These are phyloP conservation scores for Inonotus obliquus DNA, from an alignment of 1,284 basidiomycete species.

Conservation along the genomic window DNA sequence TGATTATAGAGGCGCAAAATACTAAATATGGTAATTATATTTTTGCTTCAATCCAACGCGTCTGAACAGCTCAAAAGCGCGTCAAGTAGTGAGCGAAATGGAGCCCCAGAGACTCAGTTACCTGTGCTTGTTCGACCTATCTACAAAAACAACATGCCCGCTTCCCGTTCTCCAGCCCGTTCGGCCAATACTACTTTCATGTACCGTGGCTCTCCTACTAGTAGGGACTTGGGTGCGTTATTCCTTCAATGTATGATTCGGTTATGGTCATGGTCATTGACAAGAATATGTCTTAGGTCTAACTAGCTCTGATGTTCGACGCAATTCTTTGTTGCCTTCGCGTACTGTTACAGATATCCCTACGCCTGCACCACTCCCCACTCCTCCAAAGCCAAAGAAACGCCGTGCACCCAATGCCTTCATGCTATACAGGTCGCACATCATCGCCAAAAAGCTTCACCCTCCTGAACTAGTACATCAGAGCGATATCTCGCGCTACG, in stretches of 20 bases:
- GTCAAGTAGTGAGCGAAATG: constrained; percentile 2
- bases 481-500: constrained; percentile 3
- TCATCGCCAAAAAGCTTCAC: not conserved
- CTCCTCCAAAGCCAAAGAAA: not conserved
- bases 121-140: too few species aligned
- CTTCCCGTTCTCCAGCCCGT: not conserved
- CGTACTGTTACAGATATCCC: too few species aligned
- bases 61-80: not conserved
- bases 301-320: not conserved
- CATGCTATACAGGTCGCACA: constrained; percentile 7
- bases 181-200: too few species aligned
- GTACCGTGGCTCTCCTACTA: not conserved
- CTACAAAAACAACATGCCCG: too few species aligned
- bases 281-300: not conserved
- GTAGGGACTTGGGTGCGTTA: too few species aligned
- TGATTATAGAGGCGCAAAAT: too few species aligned
- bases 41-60: too few species aligned
- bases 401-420: constrained; percentile 5
- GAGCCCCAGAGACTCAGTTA: not conserved
- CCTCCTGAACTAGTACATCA: constrained; percentile 1
- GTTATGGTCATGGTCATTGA: not conserved
- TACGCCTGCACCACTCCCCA: too few species aligned
- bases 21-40: too few species aligned
- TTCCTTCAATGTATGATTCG: too few species aligned
- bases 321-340: not conserved